Conservation (phyloP, 164 flowering plant species). For the Vitis riparia region DNA sequence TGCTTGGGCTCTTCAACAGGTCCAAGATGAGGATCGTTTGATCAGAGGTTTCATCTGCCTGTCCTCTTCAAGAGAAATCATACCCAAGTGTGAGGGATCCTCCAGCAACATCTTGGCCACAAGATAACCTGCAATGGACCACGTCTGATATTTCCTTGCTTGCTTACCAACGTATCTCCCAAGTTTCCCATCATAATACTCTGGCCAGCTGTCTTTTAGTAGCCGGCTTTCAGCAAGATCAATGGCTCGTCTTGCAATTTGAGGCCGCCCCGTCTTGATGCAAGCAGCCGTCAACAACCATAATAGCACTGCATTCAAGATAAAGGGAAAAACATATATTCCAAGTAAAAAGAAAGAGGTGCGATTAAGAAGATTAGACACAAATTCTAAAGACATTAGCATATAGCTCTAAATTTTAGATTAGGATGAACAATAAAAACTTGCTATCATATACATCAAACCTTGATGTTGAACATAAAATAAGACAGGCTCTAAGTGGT, state of each 20-base stretch:
- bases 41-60: too few species aligned
- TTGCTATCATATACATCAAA: too few species aligned
- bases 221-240: slow-evolving; percentile 49
- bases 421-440: too few species aligned
- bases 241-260: slow-evolving; percentile 46
- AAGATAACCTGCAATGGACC: slow-evolving; percentile 59
- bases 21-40: too few species aligned
- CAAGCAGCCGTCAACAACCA: slow-evolving; percentile 58
- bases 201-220: slow-evolving; percentile 51
- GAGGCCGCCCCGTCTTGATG: slow-evolving; percentile 55
- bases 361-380: background rate
- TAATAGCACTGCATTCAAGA: slow-evolving; percentile 38
- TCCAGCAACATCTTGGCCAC: slow-evolving; percentile 63
- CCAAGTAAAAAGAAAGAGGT: background rate
- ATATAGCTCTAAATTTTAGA: too few species aligned
- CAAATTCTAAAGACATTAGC: background rate
- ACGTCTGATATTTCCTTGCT: slow-evolving; percentile 54
- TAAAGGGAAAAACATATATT: background rate
- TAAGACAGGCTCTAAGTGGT: too few species aligned
- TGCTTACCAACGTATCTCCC: slow-evolving; percentile 55
- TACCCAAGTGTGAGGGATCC: slow-evolving; percentile 57
- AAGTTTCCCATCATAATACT: slow-evolving; percentile 48
- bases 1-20: too few species aligned
- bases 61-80: slow-evolving; percentile 34
- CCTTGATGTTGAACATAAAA: too few species aligned